Conservation (phyloP, 352 stramenopile species). For the Phytopythium chamaehyphon region DNA sequence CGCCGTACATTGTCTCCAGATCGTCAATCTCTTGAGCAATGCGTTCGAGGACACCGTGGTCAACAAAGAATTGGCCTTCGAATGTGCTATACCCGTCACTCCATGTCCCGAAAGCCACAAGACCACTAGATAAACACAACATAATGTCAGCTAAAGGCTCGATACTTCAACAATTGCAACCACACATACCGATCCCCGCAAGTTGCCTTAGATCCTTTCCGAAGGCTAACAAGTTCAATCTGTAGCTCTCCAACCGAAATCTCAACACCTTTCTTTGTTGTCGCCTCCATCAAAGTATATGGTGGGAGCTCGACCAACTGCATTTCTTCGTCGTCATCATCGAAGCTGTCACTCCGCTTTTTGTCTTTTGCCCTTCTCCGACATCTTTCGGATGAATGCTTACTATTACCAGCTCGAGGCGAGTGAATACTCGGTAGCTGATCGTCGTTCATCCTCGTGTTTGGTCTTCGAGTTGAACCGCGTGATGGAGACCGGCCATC, state of each 20-base stretch:
- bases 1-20: constrained; percentile 63
- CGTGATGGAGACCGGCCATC: constrained; percentile 7
- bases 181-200: constrained; percentile 43
- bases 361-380: background rate
- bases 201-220: constrained; percentile 6
- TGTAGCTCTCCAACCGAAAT: constrained; percentile 58
- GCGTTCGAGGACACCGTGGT: constrained; percentile 26
- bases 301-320: constrained; percentile 23
- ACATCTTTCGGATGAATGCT: background rate
- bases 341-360: constrained; percentile 1
- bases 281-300: constrained; percentile 61
- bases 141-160: background rate
- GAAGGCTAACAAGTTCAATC: constrained; percentile 32
- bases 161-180: too few species aligned
- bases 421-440: constrained; percentile 1
- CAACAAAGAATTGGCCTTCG: constrained; percentile 28
- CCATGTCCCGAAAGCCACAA: constrained; percentile 48
- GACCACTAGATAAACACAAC: constrained; percentile 23
- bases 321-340: constrained; percentile 19
- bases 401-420: too few species aligned
- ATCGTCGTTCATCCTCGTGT: background rate
- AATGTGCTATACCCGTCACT: constrained; percentile 17
- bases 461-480: constrained; percentile 14
- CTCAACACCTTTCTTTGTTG: constrained; percentile 52
- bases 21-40: constrained; percentile 62